These are phyloP conservation scores for Hypomontagnella monticulosa DNA, from an alignment of 495 filamentous ascomycete genomes.

Conservation along the genomic window DNA sequence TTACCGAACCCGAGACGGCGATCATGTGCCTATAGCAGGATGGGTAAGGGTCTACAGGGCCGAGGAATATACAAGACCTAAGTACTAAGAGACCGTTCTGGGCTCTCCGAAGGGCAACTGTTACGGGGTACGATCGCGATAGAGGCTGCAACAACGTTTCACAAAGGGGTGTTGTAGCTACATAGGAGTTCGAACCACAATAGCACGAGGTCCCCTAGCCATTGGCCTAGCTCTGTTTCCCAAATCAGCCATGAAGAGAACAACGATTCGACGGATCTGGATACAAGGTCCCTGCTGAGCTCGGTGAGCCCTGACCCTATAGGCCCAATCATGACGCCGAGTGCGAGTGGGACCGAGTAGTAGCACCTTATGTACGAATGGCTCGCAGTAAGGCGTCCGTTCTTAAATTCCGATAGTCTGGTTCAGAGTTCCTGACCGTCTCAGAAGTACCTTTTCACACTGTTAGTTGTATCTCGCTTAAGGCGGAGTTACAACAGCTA, in stretches of 20 bases:
- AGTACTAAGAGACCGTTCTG: background rate
- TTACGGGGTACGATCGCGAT: background rate
- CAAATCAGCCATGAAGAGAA: constrained; percentile 10
- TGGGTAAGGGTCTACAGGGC: background rate
- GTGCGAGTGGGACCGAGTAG: constrained; percentile 14
- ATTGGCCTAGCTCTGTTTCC: constrained; percentile 18
- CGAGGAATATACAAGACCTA: background rate
- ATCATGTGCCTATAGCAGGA: constrained; percentile 8
- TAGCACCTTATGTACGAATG: constrained; percentile 6
- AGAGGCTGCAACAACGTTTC: constrained; percentile 9
- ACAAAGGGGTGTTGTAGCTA: background rate
- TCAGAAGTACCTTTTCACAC: constrained; percentile 20
- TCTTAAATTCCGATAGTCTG: constrained; percentile 4
- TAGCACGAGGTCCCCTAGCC: background rate
- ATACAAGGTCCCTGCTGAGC: constrained; percentile 5
- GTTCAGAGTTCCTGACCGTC: constrained; percentile 9
- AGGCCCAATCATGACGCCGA: constrained; percentile 11
- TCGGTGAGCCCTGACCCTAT: background rate
- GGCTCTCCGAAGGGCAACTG: background rate
- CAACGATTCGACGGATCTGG: constrained; percentile 17
- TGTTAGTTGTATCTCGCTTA: constrained; percentile 21
- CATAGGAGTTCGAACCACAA: constrained; percentile 5
- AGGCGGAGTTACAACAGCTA: background rate
- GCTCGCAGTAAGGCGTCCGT: constrained; percentile 16
- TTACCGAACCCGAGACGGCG: background rate